These are phyloP conservation scores for Vitis riparia DNA, from an alignment of 164 flowering plant genomes.

Conservation along the genomic window DNA sequence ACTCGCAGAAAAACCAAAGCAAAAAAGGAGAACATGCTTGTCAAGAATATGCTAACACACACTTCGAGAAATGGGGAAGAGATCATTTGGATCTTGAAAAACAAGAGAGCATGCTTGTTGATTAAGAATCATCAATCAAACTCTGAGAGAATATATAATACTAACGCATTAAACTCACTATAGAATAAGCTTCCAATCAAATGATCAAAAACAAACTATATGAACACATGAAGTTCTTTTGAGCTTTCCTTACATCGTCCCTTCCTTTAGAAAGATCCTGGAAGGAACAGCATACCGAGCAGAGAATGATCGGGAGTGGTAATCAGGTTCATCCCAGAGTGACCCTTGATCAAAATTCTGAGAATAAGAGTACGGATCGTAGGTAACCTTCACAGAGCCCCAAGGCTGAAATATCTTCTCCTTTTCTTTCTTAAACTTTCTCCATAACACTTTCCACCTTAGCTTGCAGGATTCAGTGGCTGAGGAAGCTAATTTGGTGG, in stretches of 20 bases:
- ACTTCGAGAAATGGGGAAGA: too few relatives aligned
- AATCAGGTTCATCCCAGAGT: slow-evolving; percentile 50
- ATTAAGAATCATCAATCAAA: too few relatives aligned
- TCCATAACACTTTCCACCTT: slow-evolving; percentile 53
- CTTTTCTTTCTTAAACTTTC: slow-evolving; percentile 41
- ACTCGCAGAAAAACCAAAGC: too few relatives aligned
- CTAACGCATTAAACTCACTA: too few relatives aligned
- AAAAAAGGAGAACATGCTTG: too few relatives aligned
- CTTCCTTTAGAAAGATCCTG: slow-evolving; percentile 24
- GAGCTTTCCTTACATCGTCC: background rate
- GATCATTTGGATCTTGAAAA: too few relatives aligned
- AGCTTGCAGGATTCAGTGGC: slow-evolving; percentile 14
- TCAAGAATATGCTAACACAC: too few relatives aligned
- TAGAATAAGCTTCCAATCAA: too few relatives aligned
- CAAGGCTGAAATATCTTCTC: slow-evolving; percentile 26
- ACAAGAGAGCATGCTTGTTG: too few relatives aligned
- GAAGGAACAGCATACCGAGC: slow-evolving; percentile 61
- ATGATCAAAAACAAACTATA: too few relatives aligned
- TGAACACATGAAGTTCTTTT: background rate
- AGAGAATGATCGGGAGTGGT: slow-evolving; percentile 63
- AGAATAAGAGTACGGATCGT: slow-evolving; percentile 52
- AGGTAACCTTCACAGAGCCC: slow-evolving; percentile 22
- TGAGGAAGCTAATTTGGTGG: background rate
- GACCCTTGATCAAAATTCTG: slow-evolving; percentile 74
- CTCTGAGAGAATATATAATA: too few relatives aligned